Base-by-base conservation (phyloP, 2,329 filamentous ascomycete genomes). In the Calonectria hongkongensis region DNA sequence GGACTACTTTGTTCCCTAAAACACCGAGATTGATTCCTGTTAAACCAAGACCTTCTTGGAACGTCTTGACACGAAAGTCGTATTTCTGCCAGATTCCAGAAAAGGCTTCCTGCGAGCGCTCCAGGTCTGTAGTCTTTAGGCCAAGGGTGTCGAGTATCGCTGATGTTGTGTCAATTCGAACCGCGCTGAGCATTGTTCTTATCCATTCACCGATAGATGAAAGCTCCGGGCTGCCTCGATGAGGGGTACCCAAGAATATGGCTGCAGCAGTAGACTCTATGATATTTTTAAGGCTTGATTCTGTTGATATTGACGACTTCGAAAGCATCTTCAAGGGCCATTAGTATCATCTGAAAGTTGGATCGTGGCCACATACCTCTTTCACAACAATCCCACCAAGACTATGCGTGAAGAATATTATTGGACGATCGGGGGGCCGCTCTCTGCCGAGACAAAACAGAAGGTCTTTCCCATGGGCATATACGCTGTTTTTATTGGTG, bases 191-290 rank as follows among this genome's bases (percentile, higher is more conserved):
- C 0, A 83, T 7, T 0, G 72, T 69, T 8, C 72, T 27, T 2
- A 63, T 72, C 63, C 36, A 39, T 15, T 75, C 69, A 0, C 74
- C 75, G 3, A 51, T 76, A 1, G 25, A 74, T 58, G 54, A 79
- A 56, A 28, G 78, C 76, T 68, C 82, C 73, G 4, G 80, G 65
- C 36, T 73, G 0, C 68, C 83, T 76, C 75, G 68, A 62, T 84
- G 83, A 0, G 83, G 83, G 0, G 83, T 84, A 0, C 83, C 83
- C 13, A 85, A 80, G 41, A 85, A 85, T 0, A 85, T 45, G 2
- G 84, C 58, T 2, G 80, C 81, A 0, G 54, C 65, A 0, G 81
- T 82, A 0, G 79, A 75, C 1, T 78, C 47, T 18, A 81, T 13
- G 0, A 81, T 18, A 76, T 69, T 39, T 76, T 77, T 54, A 18